Percentiles rank a stretch among this genome's conserved stretches.
phyloP scores from a whole-genome alignment of 805 yeast genomes.

The Yarrowia alimentaria region DNA sequence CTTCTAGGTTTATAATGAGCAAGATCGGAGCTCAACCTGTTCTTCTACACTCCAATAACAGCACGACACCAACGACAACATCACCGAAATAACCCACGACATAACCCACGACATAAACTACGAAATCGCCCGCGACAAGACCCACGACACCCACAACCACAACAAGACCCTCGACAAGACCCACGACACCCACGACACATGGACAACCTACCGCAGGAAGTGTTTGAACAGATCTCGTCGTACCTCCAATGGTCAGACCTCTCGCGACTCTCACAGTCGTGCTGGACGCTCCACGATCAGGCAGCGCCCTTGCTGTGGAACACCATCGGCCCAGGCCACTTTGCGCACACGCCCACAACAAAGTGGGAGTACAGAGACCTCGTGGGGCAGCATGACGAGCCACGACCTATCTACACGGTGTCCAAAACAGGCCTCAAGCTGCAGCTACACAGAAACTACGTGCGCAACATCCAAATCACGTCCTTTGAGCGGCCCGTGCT shows the following conservation, averaged over 20 bases:
- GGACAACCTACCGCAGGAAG: constrained; percentile 15
- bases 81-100: not conserved
- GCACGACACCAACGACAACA: not conserved
- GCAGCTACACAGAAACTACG: not conserved
- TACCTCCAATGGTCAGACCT: constrained; percentile 21
- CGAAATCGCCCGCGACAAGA: no score
- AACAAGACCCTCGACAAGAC: not conserved
- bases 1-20: no score
- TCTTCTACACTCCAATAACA: no score
- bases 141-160: no score
- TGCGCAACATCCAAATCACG: constrained; percentile 17
- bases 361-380: constrained; percentile 16
- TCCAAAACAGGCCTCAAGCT: constrained; percentile 17
- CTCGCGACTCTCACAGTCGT: constrained; percentile 13
- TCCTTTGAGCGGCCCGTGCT: constrained; percentile 7
- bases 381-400: constrained; percentile 8
- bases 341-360: constrained; percentile 5
- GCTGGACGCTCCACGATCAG: constrained; percentile 19
- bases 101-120: no score
- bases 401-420: constrained; percentile 10
- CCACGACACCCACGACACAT: not conserved
- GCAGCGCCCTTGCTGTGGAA: constrained; percentile 15
- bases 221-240: constrained; percentile 18
- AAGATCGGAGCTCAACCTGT: no score
- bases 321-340: constrained; percentile 13